Conservation (phyloP, 345 rosid species). For the Salix caprea region DNA sequence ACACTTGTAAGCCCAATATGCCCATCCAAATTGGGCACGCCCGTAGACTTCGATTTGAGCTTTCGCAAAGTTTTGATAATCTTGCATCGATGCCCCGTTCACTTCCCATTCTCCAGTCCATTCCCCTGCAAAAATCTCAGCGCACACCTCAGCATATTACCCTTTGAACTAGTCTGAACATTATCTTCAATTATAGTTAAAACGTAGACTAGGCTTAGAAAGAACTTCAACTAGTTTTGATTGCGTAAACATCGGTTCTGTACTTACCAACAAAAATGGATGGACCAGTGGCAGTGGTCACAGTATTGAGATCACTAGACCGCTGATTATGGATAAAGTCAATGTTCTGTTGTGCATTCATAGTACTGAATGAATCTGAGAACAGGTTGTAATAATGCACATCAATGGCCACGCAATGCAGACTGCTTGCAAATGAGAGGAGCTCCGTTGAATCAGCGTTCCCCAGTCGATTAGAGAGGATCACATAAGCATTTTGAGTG, state of each 20-base stretch:
- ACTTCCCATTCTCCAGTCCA: slow-evolving; percentile 26
- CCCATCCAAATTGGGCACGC: slow-evolving; percentile 38
- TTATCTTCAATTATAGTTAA: not conserved
- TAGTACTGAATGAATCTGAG: not conserved
- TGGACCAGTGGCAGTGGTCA: slow-evolving; percentile 23
- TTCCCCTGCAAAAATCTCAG: slow-evolving; percentile 26
- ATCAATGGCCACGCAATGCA: slow-evolving; percentile 30
- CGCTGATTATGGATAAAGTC: slow-evolving; percentile 20
- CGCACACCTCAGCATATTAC: not conserved
- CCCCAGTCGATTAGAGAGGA: slow-evolving; percentile 34
- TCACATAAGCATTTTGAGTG: slow-evolving; percentile 25
- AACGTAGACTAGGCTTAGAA: not conserved
- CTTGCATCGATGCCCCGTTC: slow-evolving; percentile 17
- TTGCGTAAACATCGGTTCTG: not conserved
- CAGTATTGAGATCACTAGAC: slow-evolving; percentile 4
- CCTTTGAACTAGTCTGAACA: not conserved
- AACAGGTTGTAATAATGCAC: slow-evolving; percentile 39
- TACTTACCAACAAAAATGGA: slow-evolving; percentile 30
- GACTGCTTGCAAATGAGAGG: slow-evolving; percentile 19
- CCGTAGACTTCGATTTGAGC: slow-evolving; percentile 29
- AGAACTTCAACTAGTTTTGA: not conserved
- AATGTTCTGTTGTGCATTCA: slow-evolving; percentile 25
- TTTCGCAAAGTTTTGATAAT: slow-evolving; percentile 21
- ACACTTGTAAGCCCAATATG: slow-evolving; percentile 33
- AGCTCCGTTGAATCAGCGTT: slow-evolving; percentile 23